These are phyloP conservation scores for Xylariaceae sp. DNA, from an alignment of 2,329 filamentous ascomycete species.

Conservation along the genomic window DNA sequence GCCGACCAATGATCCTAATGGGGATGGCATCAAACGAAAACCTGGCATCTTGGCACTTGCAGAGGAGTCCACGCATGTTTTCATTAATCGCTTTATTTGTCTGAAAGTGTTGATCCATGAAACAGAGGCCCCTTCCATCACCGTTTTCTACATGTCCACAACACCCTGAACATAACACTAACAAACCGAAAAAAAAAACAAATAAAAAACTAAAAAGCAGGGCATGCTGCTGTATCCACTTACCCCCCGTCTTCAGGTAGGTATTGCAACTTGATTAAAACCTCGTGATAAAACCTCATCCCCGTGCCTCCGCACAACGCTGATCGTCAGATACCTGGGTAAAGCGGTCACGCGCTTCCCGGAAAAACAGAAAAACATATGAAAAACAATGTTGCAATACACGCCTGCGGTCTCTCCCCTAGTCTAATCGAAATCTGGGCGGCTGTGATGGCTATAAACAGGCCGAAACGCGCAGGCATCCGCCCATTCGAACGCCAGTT, in stretches of 20 bases:
- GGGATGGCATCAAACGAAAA: too few species aligned
- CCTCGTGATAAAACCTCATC: neutral
- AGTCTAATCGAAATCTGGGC: constrained; percentile 7
- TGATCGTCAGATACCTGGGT: neutral
- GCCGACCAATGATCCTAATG: too few species aligned
- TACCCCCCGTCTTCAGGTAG: neutral
- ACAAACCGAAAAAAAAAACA: too few species aligned
- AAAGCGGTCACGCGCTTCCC: neutral
- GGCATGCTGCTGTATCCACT: too few species aligned
- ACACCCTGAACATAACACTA: too few species aligned
- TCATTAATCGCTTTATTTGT: too few species aligned
- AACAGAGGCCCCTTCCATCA: too few species aligned
- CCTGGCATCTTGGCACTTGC: too few species aligned
- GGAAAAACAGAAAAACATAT: constrained; percentile 11
- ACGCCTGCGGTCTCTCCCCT: neutral
- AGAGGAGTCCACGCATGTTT: too few species aligned
- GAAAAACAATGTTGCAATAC: constrained; percentile 10
- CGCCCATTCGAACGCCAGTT: constrained; percentile 26
- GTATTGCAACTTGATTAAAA: neutral
- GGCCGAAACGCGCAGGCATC: constrained; percentile 17
- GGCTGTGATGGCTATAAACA: constrained; percentile 9
- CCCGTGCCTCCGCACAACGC: constrained; percentile 1
- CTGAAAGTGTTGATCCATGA: too few species aligned
- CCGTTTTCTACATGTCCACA: too few species aligned
- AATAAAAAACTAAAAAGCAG: too few species aligned